Base-by-base conservation (phyloP, 768 basidiomycete species). In the Russula dissimulans region DNA sequence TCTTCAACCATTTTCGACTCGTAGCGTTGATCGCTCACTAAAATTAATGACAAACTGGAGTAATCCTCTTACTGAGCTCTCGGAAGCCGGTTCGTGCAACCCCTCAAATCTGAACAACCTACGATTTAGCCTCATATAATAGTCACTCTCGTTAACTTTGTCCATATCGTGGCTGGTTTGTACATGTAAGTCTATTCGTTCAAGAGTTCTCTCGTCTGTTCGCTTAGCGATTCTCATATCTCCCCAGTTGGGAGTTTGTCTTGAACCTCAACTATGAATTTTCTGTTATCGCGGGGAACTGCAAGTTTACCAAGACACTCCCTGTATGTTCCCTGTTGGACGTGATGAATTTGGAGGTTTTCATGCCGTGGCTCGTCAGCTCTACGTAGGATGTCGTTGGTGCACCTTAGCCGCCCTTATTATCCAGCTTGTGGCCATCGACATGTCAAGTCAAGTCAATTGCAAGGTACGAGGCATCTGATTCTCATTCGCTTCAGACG, bases 111-210 rank as follows among this genome's bases (percentile, higher is more conserved):
- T 12, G 39, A 41, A 15, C 10, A 14, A 12, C 14, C 39, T 14
- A 41, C 1, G 10, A 14, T 50, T 50, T 15, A 22, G 1, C n/a
- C 6, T 50, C 36, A 18, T n/a, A 11, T 36, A 18, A 50, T 6
- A 56, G 59, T 14, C 7, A 38, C 41, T 26, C 22, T 50, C 26
- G 17, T 34, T 4, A 62, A 59, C 36, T 26, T 62, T 5, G 11
- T 54, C 29, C 61, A 57, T 44, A n/a, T 52, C 46, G 3, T 58
- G 34, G 61, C 34, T 5, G 61, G 61, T 8, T n/a, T 62, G 48
- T 42, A 45, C 49, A 46, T 62, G 61, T 57, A 44, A n/a, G 48
- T 17, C 32, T 8, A 41, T 31, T 36, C 42, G 14, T 26, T 41
- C 34, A 2, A 11, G 22, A 26, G 29, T 50, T 18, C 49, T 38